These are phyloP conservation scores for Alloascoidea hylecoeti DNA, from an alignment of 805 yeast genomes.

Conservation along the genomic window DNA sequence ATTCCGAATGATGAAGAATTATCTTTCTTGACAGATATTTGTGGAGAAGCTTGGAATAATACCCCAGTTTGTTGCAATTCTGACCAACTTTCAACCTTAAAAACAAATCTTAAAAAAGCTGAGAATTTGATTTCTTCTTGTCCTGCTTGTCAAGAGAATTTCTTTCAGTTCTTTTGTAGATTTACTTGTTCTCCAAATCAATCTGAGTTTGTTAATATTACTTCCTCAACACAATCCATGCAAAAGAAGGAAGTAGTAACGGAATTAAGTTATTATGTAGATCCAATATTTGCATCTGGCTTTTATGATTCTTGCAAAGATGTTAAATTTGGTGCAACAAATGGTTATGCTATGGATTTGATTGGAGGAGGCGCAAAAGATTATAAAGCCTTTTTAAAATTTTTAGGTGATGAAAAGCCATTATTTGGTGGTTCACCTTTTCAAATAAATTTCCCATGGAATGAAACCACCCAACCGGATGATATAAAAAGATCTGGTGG, in stretches of 20 bases:
- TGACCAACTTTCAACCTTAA: conserved; percentile 30
- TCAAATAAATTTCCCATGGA: conserved; percentile 68
- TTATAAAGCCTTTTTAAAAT: conserved; percentile 62
- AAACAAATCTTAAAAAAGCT: conserved; percentile 53
- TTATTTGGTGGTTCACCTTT: conserved; percentile 90
- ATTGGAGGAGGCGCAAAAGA: conserved; percentile 94
- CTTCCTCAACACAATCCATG: conserved; percentile 32
- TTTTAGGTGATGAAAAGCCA: conserved; percentile 91
- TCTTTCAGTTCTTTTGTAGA: conserved; percentile 65
- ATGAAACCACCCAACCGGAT: conserved; percentile 15
- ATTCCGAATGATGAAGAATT: conserved; percentile 28
- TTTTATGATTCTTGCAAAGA: conserved; percentile 79
- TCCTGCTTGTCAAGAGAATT: conserved; percentile 86
- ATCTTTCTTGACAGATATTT: conserved; percentile 35
- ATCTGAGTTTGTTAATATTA: conserved; percentile 56
- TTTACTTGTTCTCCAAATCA: conserved; percentile 88
- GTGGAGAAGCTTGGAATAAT: conserved; percentile 58
- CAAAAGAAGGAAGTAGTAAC: conserved; percentile 47
- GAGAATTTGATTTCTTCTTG: conserved; percentile 77
- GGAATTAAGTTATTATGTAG: conserved; percentile 53
- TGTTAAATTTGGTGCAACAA: conserved; percentile 86
- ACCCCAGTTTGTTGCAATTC: conserved; percentile 55
- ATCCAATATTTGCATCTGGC: conserved; percentile 39
- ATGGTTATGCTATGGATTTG: conserved; percentile 92
- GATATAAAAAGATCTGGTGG: conserved; percentile 18